phyloP scores from a whole-genome alignment of 352 stramenopile genomes.

The Phytophthora brassicae region DNA sequence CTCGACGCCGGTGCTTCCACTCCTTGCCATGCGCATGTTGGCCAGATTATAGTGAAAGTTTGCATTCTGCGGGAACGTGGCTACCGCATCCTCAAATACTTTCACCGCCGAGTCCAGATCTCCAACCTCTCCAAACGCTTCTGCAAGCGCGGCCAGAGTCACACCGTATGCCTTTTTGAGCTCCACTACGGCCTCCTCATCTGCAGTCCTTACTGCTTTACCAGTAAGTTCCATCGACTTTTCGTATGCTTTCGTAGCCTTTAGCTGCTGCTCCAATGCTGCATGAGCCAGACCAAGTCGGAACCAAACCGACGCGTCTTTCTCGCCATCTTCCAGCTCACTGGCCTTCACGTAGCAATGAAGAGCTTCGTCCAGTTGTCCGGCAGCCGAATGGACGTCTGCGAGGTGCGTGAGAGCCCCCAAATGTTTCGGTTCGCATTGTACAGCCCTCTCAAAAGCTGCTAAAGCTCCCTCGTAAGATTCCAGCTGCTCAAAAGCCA shows the following conservation, averaged over 20 bases:
- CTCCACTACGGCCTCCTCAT: conserved; percentile 20
- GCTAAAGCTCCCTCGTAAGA: conserved; percentile 48
- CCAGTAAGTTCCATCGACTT: conserved; percentile 36
- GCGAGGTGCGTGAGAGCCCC: conserved; percentile 50
- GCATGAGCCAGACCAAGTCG: conserved; percentile 42
- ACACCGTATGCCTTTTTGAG: conserved; percentile 49
- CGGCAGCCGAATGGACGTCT: conserved; percentile 41
- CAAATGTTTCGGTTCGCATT: conserved; percentile 45
- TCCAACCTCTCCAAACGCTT: conserved; percentile 52
- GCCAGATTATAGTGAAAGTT: conserved; percentile 77
- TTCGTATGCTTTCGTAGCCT: conserved; percentile 41
- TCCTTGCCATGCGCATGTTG: conserved; percentile 61
- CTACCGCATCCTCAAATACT: conserved; percentile 47
- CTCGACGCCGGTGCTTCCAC: conserved; percentile 15
- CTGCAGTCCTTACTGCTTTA: conserved; percentile 19
- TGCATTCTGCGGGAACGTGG: conserved; percentile 38
- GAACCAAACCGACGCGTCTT: conserved; percentile 61
- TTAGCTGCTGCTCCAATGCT: conserved; percentile 34
- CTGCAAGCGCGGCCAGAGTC: conserved; percentile 55
- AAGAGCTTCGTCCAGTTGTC: conserved; percentile 38
- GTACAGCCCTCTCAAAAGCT: conserved; percentile 44
- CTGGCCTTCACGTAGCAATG: conserved; percentile 42
- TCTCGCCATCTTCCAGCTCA: conserved; percentile 25
- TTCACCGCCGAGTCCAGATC: conserved; percentile 50
- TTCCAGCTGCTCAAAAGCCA: conserved; percentile 66